A percentile compares a stretch with the other conserved stretches of the same genome.
These are phyloP conservation scores for Phytophthora uliginosa DNA, from an alignment of 352 stramenopile species.

Conservation along the genomic window DNA sequence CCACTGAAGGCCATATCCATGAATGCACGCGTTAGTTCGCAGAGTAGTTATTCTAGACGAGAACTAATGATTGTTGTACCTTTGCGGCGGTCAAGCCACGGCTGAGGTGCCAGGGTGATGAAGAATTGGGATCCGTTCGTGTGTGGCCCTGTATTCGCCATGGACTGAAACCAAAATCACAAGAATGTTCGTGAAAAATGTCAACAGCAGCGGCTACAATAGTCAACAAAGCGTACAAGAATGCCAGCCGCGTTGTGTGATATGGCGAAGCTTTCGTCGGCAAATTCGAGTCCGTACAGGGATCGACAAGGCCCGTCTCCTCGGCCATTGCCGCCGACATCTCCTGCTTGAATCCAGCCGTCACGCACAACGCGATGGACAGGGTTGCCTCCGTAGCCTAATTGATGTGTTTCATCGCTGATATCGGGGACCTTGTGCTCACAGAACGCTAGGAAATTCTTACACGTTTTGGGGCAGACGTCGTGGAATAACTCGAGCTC, in stretches of 20 bases:
- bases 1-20: slow-evolving; percentile 46
- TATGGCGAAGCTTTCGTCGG: slow-evolving; percentile 81
- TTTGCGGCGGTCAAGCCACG: slow-evolving; percentile 79
- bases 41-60: background rate
- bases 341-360: slow-evolving; percentile 82
- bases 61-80: slow-evolving; percentile 31
- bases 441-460: slow-evolving; percentile 84
- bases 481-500: slow-evolving; percentile 77
- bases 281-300: slow-evolving; percentile 69
- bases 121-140: slow-evolving; percentile 99
- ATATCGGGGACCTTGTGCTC: slow-evolving; percentile 59
- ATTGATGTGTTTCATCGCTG: slow-evolving; percentile 39
- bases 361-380: slow-evolving; percentile 76
- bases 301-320: slow-evolving; percentile 66
- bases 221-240: slow-evolving; percentile 48
- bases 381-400: slow-evolving; percentile 63
- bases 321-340: slow-evolving; percentile 53
- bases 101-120: slow-evolving; percentile 93
- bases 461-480: slow-evolving; percentile 74
- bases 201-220: background rate
- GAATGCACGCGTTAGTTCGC: background rate
- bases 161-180: slow-evolving; percentile 68
- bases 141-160: slow-evolving; percentile 96
- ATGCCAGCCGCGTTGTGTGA: slow-evolving; percentile 71
- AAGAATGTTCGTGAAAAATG: slow-evolving; percentile 4